These are phyloP conservation scores for Quercus aquifolioides DNA, from an alignment of 306 rosid species.

Conservation along the genomic window DNA sequence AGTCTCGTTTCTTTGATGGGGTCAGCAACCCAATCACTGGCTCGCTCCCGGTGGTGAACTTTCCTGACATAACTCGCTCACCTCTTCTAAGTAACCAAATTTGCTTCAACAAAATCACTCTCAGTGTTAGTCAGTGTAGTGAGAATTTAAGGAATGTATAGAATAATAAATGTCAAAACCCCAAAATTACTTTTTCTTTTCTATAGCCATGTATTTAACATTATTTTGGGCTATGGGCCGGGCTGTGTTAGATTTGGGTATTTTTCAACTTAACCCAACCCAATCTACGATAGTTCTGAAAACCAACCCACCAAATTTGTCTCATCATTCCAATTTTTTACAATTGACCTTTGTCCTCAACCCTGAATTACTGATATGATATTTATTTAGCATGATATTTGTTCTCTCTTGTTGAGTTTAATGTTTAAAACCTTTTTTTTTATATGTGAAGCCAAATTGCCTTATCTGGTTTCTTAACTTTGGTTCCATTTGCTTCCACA, in stretches of 20 bases:
- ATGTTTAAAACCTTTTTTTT: not conserved
- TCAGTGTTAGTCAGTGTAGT: too few relatives aligned
- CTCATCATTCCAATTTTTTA: too few relatives aligned
- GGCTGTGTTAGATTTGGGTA: too few relatives aligned
- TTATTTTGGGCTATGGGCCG: too few relatives aligned
- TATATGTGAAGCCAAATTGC: not conserved
- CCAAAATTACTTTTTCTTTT: too few relatives aligned
- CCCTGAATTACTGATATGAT: not conserved
- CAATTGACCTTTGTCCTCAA: not conserved
- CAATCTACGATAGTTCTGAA: too few relatives aligned
- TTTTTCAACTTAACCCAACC: too few relatives aligned
- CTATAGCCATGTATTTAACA: too few relatives aligned
- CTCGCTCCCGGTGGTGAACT: conserved; percentile 64
- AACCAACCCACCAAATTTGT: too few relatives aligned
- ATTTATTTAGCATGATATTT: not conserved
- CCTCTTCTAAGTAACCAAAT: not conserved
- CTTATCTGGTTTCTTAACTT: conserved; percentile 38
- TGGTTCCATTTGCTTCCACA: conserved; percentile 1
- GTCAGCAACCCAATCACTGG: conserved; percentile 68
- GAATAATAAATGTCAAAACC: too few relatives aligned
- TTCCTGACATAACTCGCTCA: not conserved
- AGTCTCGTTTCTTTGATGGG: conserved; percentile 60
- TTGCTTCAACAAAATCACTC: too few relatives aligned
- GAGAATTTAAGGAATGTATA: too few relatives aligned
- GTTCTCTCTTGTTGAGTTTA: not conserved